A percentile compares a stretch with the other conserved stretches of the same genome.
Conservation (phyloP, 177 flowering plant genomes). For the Vitis hybrid region DNA sequence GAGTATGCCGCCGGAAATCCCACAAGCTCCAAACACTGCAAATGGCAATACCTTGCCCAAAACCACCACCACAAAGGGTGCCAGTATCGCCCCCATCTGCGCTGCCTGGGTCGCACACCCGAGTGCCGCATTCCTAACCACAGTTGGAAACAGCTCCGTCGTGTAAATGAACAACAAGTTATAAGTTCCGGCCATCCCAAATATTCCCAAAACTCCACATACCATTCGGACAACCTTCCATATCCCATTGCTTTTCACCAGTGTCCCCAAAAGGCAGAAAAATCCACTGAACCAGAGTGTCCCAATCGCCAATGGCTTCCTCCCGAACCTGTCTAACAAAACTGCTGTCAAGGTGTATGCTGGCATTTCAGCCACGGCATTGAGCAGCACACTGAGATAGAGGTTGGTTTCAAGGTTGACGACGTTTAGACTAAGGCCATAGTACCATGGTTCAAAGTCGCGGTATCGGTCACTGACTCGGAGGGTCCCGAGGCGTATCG, state of each 20-base stretch:
- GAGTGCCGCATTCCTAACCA: constrained; percentile 87
- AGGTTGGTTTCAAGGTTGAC: constrained; percentile 87
- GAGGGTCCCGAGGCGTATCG: too few relatives aligned
- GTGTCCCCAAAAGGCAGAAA: constrained; percentile 63
- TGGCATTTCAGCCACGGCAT: constrained; percentile 87
- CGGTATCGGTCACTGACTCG: too few relatives aligned
- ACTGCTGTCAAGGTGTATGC: constrained; percentile 71
- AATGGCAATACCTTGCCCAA: constrained; percentile 70
- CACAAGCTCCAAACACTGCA: constrained; percentile 64
- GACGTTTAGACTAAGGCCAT: constrained; percentile 71
- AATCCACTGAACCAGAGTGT: constrained; percentile 81
- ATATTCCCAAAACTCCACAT: constrained; percentile 80
- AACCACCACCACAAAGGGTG: constrained; percentile 80
- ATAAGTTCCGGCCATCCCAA: constrained; percentile 89
- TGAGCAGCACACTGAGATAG: constrained; percentile 66
- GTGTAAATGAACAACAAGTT: constrained; percentile 81
- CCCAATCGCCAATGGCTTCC: constrained; percentile 69
- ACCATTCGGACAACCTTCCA: constrained; percentile 61
- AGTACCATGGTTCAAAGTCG: too few relatives aligned
- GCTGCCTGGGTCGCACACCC: constrained; percentile 81
- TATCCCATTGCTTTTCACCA: constrained; percentile 30
- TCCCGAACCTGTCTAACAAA: constrained; percentile 58
- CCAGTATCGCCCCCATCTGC: constrained; percentile 87
- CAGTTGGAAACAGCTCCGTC: constrained; percentile 89
- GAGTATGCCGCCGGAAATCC: constrained; percentile 55